A percentile compares a stretch with the other conserved stretches of the same genome.
Evolutionary conservation across 495 filamentous ascomycete species (phyloP).

Genomic region (Aspergillus conjunctus): DNA sequence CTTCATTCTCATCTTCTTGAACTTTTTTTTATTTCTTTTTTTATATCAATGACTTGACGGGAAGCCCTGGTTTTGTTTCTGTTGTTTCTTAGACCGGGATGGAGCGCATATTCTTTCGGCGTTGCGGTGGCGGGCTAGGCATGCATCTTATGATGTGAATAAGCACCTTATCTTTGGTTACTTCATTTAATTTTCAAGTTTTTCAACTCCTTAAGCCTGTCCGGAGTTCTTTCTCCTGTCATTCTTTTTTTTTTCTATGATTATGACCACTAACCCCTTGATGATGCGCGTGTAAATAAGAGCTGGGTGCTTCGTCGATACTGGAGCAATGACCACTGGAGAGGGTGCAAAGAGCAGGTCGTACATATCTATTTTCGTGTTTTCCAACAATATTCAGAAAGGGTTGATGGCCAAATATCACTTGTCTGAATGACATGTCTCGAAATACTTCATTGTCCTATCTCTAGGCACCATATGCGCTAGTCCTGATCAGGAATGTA

Average conservation of each 20-base stretch:
- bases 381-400: neutral
- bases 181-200: slow-evolving; percentile 10
- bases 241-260: neutral
- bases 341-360: neutral
- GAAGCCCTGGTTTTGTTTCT: slow-evolving; percentile 32
- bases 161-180: slow-evolving; percentile 24
- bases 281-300: neutral
- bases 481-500: slow-evolving; percentile 6
- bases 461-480: neutral
- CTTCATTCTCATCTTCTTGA: slow-evolving; percentile 7
- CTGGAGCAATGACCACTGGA: neutral
- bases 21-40: slow-evolving; percentile 13
- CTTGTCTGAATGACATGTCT: neutral
- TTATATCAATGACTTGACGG: slow-evolving; percentile 27
- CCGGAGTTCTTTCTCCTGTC: slow-evolving; percentile 1
- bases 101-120: slow-evolving; percentile 37
- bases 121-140: slow-evolving; percentile 31
- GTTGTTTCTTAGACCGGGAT: slow-evolving; percentile 28
- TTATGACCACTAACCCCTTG: neutral
- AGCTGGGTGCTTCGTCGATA: neutral
- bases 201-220: slow-evolving; percentile 5
- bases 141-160: slow-evolving; percentile 38
- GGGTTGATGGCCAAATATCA: neutral
- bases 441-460: neutral
- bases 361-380: neutral